phyloP scores from a whole-genome alignment of 2,329 filamentous ascomycete species.

The Nakataea oryzae region DNA sequence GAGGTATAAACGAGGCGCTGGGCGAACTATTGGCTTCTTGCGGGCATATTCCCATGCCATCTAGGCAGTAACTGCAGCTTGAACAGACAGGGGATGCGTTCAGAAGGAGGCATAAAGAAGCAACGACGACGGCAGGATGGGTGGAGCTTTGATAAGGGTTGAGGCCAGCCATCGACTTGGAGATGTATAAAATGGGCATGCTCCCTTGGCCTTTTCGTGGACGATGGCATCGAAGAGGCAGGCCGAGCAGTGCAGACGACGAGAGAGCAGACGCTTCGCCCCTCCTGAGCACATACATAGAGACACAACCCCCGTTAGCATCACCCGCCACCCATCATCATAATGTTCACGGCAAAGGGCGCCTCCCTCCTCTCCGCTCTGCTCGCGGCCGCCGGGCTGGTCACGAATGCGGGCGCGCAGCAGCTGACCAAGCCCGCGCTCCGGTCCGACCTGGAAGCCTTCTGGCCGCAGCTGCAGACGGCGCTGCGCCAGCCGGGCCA shows the following conservation, averaged over 20 bases:
- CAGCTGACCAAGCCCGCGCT: conserved; percentile 3
- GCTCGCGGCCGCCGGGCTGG: neutral
- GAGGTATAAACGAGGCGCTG: neutral
- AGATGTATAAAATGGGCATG: neutral
- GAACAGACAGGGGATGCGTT: neutral
- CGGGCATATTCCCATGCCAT: neutral
- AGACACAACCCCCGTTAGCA: neutral
- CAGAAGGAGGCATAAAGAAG: neutral
- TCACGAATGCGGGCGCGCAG: neutral
- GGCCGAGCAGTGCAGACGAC: neutral
- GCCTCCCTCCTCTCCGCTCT: neutral
- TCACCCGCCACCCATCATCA: neutral
- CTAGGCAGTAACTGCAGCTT: neutral
- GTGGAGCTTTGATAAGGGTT: too few relatives aligned
- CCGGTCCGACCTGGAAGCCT: conserved; percentile 1
- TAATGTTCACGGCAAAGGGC: neutral
- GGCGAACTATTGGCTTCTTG: neutral
- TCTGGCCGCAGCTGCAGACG: conserved; percentile 2
- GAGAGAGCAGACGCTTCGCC: neutral
- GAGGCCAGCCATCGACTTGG: too few relatives aligned
- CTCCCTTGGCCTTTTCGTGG: neutral
- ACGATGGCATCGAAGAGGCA: neutral
- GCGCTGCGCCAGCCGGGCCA: conserved; percentile 1
- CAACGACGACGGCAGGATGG: too few relatives aligned
- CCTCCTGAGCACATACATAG: neutral